Conservation (phyloP, 345 rosid species). For the Odontarrhena argentea region DNA sequence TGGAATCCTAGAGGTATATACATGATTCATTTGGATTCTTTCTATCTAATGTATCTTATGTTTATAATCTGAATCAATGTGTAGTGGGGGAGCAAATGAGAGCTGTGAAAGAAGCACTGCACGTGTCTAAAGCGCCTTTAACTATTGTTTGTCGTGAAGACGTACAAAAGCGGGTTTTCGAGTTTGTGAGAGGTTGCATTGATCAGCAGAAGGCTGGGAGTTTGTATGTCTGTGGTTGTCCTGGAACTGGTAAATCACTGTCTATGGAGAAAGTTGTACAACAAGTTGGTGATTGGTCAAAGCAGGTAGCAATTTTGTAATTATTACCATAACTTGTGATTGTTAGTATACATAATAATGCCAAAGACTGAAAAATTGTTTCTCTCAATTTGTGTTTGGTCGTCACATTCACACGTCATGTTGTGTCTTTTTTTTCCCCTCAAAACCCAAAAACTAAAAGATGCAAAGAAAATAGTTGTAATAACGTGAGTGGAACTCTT, state of each 20-base stretch:
- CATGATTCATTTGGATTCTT: neutral
- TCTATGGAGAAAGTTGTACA: constrained; percentile 66
- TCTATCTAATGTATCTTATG: neutral
- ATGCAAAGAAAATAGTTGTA: too few species aligned
- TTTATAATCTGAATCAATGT: neutral
- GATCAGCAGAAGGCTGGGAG: constrained; percentile 67
- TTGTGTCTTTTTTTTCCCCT: too few species aligned
- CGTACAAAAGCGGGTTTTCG: constrained; percentile 60
- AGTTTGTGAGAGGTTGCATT: constrained; percentile 61
- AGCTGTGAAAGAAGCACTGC: constrained; percentile 67
- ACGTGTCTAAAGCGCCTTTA: constrained; percentile 68
- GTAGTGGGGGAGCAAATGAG: constrained; percentile 60
- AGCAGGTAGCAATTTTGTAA: constrained; percentile 46
- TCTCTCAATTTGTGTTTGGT: neutral
- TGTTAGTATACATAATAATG: neutral
- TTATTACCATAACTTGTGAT: neutral
- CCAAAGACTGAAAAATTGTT: neutral
- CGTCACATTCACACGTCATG: too few species aligned
- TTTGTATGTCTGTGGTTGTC: constrained; percentile 76
- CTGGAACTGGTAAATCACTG: constrained; percentile 85
- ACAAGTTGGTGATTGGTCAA: constrained; percentile 56
- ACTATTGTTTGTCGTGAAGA: constrained; percentile 66
- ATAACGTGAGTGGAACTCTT: too few species aligned
- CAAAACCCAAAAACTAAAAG: too few species aligned
- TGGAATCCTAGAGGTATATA: constrained; percentile 72